phyloP scores from a whole-genome alignment of 208 protist species.

The Entamoeba moshkovskii region DNA sequence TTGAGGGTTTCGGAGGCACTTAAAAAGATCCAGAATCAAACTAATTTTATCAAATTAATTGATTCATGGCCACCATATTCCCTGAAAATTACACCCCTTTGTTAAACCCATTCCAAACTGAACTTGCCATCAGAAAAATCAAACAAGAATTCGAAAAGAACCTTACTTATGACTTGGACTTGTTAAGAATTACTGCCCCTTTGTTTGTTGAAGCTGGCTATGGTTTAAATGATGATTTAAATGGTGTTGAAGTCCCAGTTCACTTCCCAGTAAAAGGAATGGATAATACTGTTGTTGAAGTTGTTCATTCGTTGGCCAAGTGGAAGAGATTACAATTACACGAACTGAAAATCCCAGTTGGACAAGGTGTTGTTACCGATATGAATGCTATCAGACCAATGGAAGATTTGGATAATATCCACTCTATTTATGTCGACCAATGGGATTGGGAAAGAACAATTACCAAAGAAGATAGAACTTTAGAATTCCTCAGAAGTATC shows the following conservation, averaged over 20 bases:
- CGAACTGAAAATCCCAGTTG: slow-evolving; percentile 55
- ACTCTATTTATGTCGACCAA: slow-evolving; percentile 69
- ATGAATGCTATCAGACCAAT: slow-evolving; percentile 64
- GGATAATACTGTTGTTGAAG: slow-evolving; percentile 53
- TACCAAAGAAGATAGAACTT: slow-evolving; percentile 41
- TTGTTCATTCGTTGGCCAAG: slow-evolving; percentile 70
- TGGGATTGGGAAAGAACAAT: slow-evolving; percentile 72
- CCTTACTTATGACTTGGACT: slow-evolving; percentile 49
- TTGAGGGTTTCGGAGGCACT: too few species aligned
- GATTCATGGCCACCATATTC: not conserved
- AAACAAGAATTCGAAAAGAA: slow-evolving; percentile 55
- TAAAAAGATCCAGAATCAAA: too few species aligned
- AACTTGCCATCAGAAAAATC: slow-evolving; percentile 44
- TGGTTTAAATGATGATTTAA: slow-evolving; percentile 67
- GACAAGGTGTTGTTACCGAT: slow-evolving; percentile 57
- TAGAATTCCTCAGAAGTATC: slow-evolving; percentile 51
- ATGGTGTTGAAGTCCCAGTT: slow-evolving; percentile 63
- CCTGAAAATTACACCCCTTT: slow-evolving; percentile 1
- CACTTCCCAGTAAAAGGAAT: slow-evolving; percentile 58
- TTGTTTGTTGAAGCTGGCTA: slow-evolving; percentile 56
- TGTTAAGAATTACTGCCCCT: slow-evolving; percentile 56
- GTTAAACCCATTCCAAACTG: not conserved
- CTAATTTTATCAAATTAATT: too few species aligned
- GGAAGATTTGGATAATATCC: slow-evolving; percentile 61
- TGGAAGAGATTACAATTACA: slow-evolving; percentile 65